Base-by-base conservation (phyloP, 2,329 filamentous ascomycete genomes). In the Pyrenochaeta sp. region DNA sequence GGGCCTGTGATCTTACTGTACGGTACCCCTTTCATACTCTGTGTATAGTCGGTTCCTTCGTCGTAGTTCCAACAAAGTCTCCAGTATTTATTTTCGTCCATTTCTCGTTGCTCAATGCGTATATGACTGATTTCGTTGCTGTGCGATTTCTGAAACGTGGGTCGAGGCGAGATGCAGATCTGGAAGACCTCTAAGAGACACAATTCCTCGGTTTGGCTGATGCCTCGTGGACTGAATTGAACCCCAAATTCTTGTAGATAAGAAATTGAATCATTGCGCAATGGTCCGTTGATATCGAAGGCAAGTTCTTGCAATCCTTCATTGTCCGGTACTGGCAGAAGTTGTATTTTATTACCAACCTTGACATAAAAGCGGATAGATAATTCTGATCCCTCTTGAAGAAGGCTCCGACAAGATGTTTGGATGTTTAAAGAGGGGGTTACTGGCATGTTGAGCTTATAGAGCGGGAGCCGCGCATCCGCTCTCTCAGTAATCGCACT, bases 1-100 rank as follows among this genome's bases (percentile, higher is more conserved):
- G 67, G 54, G 0, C 71, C 71, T 3, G 69, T 74, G 2, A 64
- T 30, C 1, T 43, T n/a, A 23, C 69, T 73, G 35, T 55, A 62
- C 2, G 67, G 68, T 7, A 68, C 26, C 1, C 44, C 52, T 3
- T 29, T 4, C 2, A 35, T 8, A 17, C 9, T 37, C 2, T 4
- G 22, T 7, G 27, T 17, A 15, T 7, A 13, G 4, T 29, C 14
- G 8, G 18, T 30, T 13, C 28, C 14, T 14, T 29, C 32, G 11
- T 20, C 22, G 20, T 41, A 62, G 10, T 29, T 37, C 68, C 66
- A 72, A 23, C 37, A 54, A 9, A 72, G 35, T 10, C 67, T 55
- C n/a, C 38, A 27, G 29, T 68, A 61, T 31, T 24, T 30, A 7
- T 20, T 45, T 2, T 63, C 55, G 5, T 47, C 54, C 34, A 53